Evolutionary conservation across 495 filamentous ascomycete genomes (phyloP), one percentile per base, ranked within the genome.

Genomic region (Penicillium crystallinum): DNA sequence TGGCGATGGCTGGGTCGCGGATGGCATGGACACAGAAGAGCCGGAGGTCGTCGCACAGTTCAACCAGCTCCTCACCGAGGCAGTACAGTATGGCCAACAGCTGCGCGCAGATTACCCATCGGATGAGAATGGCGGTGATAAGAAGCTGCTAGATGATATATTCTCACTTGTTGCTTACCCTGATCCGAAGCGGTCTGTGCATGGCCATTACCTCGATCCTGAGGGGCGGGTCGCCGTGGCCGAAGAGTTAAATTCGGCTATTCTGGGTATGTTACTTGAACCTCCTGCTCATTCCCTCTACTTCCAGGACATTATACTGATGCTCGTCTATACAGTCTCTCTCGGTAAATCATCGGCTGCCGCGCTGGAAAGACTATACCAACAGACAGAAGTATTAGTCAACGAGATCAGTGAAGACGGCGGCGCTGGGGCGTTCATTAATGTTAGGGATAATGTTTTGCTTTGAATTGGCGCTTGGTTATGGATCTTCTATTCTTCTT

Each of bases 221-320:
- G 78, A 77, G 11, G 89, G 88, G 2, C 75, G 93, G 47, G 82
- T 87, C 29, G 78, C 82, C 41, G 89, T 97, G 41, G 91, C 91
- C 17, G 93, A 99, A 72, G 91, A 95, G 71, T 71, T 99, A 55
- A 97, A 97, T 66, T 88, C 89, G 53, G 93, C 90, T 33, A 96
- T 98, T 55, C 69, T 98, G 46, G 86, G 92, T 97, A 78, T 60
- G 80, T 74, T 17, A 49, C 19, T 25, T 54, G 43, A 36, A 3
- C 47, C 17, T 44, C 48, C 22, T 27, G 38, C 41, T 37, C 30
- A 11, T 39, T 53, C 49, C 23, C 49, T 29, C 35, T 12, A 21
- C 14, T 47, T 39, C 23, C 6, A 17, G 8, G 23, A 25, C 9
- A 19, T 53, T 36, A 52, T 47, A 68, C 40, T 67, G 51, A 27